These are phyloP conservation scores for Pyropia yezoensis DNA, from an alignment of 23 red algal genomes.

Conservation along the genomic window DNA sequence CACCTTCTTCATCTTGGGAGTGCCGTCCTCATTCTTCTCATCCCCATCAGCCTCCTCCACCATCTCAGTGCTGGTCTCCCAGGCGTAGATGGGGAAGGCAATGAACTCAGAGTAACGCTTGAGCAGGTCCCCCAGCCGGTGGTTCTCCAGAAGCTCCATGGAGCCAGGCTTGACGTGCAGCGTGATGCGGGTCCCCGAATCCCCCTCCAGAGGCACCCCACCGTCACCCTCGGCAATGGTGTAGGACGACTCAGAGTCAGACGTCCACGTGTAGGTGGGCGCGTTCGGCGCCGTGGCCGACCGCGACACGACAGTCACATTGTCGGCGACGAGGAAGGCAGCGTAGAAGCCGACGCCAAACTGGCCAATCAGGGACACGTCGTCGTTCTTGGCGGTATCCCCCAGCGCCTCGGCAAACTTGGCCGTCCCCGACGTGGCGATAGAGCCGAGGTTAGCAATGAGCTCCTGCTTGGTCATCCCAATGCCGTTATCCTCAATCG, in stretches of 20 bases:
- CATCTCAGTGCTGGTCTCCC: slow-evolving; percentile 72
- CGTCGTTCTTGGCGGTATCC: slow-evolving; percentile 34
- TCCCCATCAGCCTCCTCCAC: slow-evolving; percentile 75
- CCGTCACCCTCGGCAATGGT: slow-evolving; percentile 55
- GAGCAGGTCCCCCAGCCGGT: slow-evolving; percentile 60
- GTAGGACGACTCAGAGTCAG: slow-evolving; percentile 48
- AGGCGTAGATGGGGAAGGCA: slow-evolving; percentile 78
- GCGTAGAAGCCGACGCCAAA: slow-evolving; percentile 99
- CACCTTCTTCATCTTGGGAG: slow-evolving; percentile 80
- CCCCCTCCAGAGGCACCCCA: slow-evolving; percentile 25
- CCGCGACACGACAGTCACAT: slow-evolving; percentile 61
- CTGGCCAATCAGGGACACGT: slow-evolving; percentile 82
- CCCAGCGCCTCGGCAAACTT: slow-evolving; percentile 96
- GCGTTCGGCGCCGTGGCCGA: slow-evolving; percentile 53
- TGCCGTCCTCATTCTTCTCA: slow-evolving; percentile 73
- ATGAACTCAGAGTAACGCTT: slow-evolving; percentile 95
- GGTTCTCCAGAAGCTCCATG: slow-evolving; percentile 77
- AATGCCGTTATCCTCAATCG: slow-evolving; percentile 79
- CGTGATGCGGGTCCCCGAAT: slow-evolving; percentile 70
- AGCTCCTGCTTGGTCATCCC: slow-evolving; percentile 93
- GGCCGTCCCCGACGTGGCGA: slow-evolving; percentile 88
- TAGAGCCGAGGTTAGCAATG: slow-evolving; percentile 88
- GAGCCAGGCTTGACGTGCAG: slow-evolving; percentile 73
- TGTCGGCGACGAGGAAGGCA: slow-evolving; percentile 87
- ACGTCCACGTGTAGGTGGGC: slow-evolving; percentile 66